Percentiles rank a stretch among this genome's conserved stretches.
These are phyloP conservation scores for Acanthamoeba lenticulata DNA, from an alignment of 208 protist species.

Conservation along the genomic window DNA sequence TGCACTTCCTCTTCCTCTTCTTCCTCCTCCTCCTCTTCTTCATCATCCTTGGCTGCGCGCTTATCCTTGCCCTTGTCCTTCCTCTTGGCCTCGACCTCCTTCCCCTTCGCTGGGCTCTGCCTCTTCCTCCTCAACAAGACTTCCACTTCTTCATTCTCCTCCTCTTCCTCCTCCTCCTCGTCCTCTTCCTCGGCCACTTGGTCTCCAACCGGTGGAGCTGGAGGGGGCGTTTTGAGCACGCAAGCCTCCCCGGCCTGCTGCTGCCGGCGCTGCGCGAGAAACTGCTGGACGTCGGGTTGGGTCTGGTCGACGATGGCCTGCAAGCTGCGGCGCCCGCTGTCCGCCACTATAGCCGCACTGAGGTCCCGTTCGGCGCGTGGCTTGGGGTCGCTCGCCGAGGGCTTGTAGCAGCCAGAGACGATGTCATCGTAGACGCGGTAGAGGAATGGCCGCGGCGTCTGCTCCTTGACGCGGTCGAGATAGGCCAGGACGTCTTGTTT, in stretches of 20 bases:
- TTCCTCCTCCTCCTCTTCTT: neutral
- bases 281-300: neutral
- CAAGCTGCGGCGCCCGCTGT: neutral
- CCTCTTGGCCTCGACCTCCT: neutral
- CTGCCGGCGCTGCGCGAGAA: neutral
- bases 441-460: neutral
- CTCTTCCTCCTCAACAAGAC: too few relatives aligned
- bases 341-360: neutral
- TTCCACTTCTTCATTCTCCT: neutral
- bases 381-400: neutral
- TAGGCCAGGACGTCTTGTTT: neutral
- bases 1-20: neutral
- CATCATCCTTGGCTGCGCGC: neutral
- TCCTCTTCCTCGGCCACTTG: too few relatives aligned
- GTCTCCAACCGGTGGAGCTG: too few relatives aligned
- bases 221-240: too few relatives aligned
- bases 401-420: neutral
- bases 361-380: neutral
- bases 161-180: neutral
- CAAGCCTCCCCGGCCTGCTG: too few relatives aligned
- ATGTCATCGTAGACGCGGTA: constrained; percentile 14
- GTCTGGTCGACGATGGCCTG: neutral
- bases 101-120: neutral
- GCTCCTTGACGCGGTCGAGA: neutral
- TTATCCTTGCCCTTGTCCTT: neutral